These are phyloP conservation scores for Ballota nigra DNA, from an alignment of 257 asterid genomes.

Conservation along the genomic window DNA sequence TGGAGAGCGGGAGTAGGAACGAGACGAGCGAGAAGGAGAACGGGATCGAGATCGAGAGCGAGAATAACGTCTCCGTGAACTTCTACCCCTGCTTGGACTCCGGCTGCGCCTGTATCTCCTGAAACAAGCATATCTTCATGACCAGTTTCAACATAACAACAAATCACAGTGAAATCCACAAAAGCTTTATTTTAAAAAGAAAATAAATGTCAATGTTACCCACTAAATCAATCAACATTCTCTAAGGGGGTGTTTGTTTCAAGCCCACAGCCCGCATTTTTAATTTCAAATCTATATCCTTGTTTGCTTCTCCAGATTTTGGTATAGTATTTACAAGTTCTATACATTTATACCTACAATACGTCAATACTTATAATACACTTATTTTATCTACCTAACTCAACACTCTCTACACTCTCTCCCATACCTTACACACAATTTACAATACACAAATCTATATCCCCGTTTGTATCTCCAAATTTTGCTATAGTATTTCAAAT, in stretches of 20 bases:
- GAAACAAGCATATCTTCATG: conserved; percentile 11
- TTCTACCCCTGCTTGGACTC: conserved; percentile 66
- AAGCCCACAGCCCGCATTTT: too few relatives aligned
- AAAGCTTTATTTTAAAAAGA: neutral
- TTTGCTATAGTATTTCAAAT: too few relatives aligned
- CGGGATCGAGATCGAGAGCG: conserved; percentile 44
- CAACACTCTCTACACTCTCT: too few relatives aligned
- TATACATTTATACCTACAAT: too few relatives aligned
- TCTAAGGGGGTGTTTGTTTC: neutral
- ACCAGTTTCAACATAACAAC: neutral
- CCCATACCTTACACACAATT: too few relatives aligned
- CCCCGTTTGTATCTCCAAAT: too few relatives aligned
- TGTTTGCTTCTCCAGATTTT: too few relatives aligned
- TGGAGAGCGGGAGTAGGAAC: conserved; percentile 63
- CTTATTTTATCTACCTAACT: too few relatives aligned
- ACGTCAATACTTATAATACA: too few relatives aligned
- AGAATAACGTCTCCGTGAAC: conserved; percentile 47
- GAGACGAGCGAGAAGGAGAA: conserved; percentile 36
- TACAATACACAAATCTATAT: too few relatives aligned
- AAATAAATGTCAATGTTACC: neutral
- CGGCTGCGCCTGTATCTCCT: conserved; percentile 71
- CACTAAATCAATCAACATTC: neutral
- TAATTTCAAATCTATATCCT: too few relatives aligned
- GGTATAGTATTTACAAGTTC: too few relatives aligned
- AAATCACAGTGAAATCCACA: neutral